Base-by-base conservation (phyloP, 1,284 basidiomycete species). In the Irpex rosettiformis region DNA sequence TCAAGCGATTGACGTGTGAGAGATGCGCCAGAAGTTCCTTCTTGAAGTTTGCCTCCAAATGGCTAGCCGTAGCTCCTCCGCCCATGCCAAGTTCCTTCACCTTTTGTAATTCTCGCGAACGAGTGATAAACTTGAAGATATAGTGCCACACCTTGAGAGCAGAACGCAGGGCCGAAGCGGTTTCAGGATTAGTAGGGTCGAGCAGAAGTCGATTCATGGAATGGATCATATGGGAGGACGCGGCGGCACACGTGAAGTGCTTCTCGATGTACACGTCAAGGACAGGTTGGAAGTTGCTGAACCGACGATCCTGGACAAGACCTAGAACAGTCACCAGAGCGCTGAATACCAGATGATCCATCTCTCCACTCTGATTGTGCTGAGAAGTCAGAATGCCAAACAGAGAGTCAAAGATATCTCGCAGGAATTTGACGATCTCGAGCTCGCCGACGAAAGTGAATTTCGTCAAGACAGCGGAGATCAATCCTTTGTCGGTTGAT, bases 131-230 rank as follows among this genome's bases (percentile, higher is more conserved):
- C 70, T 93, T 92, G 84, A 98, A 94, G 64, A 98, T 85, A 69
- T 96, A 94, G 66, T 95, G 91, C 93, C 95, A 97, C 21, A 98
- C 96, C 72, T 98, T 98, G 65, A 99, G 80, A 11, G 94, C 90
- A 1, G 94, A 86, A 40, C 96, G 88, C 56, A 98, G 81, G 16
- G 84, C 80, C 22, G 89, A 87, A 0, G 90, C 93, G 2, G 83
- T 86, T 29, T 95, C 93, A 8, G 81, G 78, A 5, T 85, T 81
- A 0, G 86, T 84, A 0, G 94, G 93, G 61, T 90, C 84, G 24
- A 78, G 78, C 55, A 98, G 80, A 4, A 98, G 84, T 18, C 84
- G 81, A 68, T 93, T 91, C 90, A 98, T 92, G 4, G 93, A 92
- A 60, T 84, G 85, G 42, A 96, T 83, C 66, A 97, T 88, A 67